phyloP scores from a whole-genome alignment of 305 asterid genomes.

The Fraxinus greggii region DNA sequence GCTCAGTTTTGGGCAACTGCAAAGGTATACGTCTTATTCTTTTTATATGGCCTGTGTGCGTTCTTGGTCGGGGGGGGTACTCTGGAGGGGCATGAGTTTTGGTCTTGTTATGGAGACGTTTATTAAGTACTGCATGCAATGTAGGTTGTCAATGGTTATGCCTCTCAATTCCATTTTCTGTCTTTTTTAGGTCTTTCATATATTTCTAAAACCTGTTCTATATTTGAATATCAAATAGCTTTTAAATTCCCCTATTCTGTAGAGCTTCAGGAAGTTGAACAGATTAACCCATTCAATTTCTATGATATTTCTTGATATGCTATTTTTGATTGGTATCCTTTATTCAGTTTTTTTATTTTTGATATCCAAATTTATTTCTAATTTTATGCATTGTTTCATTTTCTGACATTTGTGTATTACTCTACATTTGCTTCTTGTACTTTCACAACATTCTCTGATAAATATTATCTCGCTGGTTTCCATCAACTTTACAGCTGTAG shows the following conservation, averaged over 20 bases:
- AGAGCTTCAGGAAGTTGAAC: conserved; percentile 5
- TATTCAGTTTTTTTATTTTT: no score
- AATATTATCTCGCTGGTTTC: conserved; percentile 11
- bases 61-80: conserved; percentile 43
- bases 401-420: not conserved
- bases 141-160: conserved; percentile 24
- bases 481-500: conserved; percentile 13
- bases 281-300: conserved; percentile 5
- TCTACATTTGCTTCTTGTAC: not conserved
- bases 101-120: conserved; percentile 22
- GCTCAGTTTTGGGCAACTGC: conserved; percentile 99
- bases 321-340: not conserved
- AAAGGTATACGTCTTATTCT: conserved; percentile 89
- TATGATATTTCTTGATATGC: not conserved
- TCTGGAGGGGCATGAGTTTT: conserved; percentile 32
- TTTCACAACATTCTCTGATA: not conserved
- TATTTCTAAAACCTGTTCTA: conserved; percentile 3
- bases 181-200: conserved; percentile 14
- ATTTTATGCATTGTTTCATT: not conserved
- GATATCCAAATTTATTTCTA: not conserved
- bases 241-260: conserved; percentile 10
- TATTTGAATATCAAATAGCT: not conserved
- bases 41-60: conserved; percentile 52
- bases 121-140: conserved; percentile 15
- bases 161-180: not conserved